phyloP scores from a whole-genome alignment of 441 rosid species.

The Corymbia calophylla region DNA sequence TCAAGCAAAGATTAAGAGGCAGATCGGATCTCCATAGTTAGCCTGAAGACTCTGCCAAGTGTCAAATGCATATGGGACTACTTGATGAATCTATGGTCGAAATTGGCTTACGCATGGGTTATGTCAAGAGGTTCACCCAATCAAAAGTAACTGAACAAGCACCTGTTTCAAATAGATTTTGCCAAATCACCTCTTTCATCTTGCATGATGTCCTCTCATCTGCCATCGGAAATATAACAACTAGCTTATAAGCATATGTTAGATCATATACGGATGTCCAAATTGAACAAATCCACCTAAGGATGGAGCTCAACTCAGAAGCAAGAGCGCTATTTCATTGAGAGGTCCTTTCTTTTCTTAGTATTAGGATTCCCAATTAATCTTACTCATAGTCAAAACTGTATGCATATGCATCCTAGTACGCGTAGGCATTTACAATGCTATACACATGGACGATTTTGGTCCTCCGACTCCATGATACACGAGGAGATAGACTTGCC shows the following conservation, averaged over 20 bases:
- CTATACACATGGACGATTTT: neutral
- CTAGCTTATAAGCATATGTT: neutral
- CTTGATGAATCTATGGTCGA: conserved; percentile 27
- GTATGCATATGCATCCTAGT: neutral
- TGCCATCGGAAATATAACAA: conserved; percentile 15
- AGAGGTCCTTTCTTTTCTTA: neutral
- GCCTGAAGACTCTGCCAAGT: conserved; percentile 10
- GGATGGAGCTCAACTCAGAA: neutral
- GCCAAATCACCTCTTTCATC: conserved; percentile 12
- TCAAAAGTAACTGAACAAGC: neutral
- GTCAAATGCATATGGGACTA: conserved; percentile 16
- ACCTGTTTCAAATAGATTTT: neutral
- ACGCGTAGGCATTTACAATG: neutral
- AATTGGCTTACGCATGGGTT: neutral
- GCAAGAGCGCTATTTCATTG: neutral
- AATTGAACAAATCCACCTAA: neutral
- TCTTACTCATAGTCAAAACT: neutral
- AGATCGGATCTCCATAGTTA: conserved; percentile 16
- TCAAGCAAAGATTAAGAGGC: neutral
- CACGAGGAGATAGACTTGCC: neutral
- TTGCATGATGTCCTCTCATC: conserved; percentile 17
- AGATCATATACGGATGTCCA: neutral
- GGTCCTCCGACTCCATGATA: neutral
- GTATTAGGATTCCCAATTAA: neutral
- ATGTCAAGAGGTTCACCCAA: neutral